Base-by-base conservation (phyloP, 108 stramenopile species). In the Fistulifera pelliculosa region DNA sequence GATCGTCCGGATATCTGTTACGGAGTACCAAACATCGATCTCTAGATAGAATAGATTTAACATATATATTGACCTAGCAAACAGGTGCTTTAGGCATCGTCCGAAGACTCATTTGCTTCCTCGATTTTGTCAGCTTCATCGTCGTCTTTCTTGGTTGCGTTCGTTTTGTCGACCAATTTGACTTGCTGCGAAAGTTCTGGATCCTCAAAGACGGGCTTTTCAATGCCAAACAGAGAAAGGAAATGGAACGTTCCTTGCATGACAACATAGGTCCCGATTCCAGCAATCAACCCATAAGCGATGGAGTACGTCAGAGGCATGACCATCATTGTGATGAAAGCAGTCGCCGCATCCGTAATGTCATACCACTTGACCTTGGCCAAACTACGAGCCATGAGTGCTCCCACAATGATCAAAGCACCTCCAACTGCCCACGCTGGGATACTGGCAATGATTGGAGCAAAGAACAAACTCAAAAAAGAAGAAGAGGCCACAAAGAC, bases 371-470 rank as follows among this genome's bases (percentile, higher is more conserved):
- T 78, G 50, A 94, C 69, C 22, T 80, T 58, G 27, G 57, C 58
- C 18, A 81, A 48, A 47, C 66, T 54, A 24, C 70, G 61, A 31
- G 70, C 69, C 87, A 89, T 88, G 25, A 90, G 56, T 16, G 77
- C 53, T 16, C 88, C 88, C 13, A 90, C 82, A 50, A 88, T 61
- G 28, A 94, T 78, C 40, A 88, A 49, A 16, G 83, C 76, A 14
- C 83, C 83, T n/a, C 86, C 87, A 21, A 79, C 90, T 31, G 93
- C 93, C 79, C 83, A 79, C 8, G 79, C 60, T 17, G 93, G 93
- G 43, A 94, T 82, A 38, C 66, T 64, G 42, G 84, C 82, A 50
- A 94, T 63, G 42, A 90, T 72, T 1, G 93, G 93, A 12, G 88
- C 86, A 67, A 94, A 80, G 71, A 84, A 84, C 18, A 84, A 53